Base-by-base conservation (phyloP, 768 basidiomycete species). In the Pseudohyphozyma bogoriensis region DNA sequence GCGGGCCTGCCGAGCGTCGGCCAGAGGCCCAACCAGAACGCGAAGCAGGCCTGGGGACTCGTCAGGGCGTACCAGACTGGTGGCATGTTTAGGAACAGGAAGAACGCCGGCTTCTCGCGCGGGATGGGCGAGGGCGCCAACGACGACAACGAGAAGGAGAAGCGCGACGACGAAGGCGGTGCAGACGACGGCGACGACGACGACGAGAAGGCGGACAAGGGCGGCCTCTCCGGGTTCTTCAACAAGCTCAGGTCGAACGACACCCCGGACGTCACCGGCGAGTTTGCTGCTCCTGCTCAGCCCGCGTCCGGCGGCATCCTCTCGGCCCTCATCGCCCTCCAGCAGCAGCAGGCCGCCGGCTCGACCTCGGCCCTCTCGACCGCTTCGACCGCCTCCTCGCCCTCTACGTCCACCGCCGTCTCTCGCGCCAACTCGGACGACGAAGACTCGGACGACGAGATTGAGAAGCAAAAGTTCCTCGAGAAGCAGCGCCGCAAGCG, bases 281-380 rank as follows among this genome's bases (percentile, higher is more conserved):
- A n/a, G 22, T 24, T 22, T 22, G 16, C 8, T 44, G 22, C 42
- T n/a, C 20, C 7, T 9, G 42, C 22, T 44, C 67, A 63, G 13
- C 39, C 53, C 33, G 52, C 49, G 31, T 39, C 76, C 0, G 78
- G 77, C 15, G 83, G 85, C 20, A 80, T 87, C 9, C 77, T 87
- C 7, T 82, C 84, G 3, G 78, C 85, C 1, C 72, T 87, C 42
- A 74, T 88, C 47, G 78, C 83, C 24, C 76, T 86, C 28, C 85
- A 86, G 68, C 80, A 77, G 65, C 73, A 74, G 49, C 75, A 74
- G 31, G 74, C 77, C 16, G 55, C 47, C 20, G 28, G 32, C 15
- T 40, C 39, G 5, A 15, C 35, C 1, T 55, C 61, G 28, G 35
- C n/a, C n/a, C n/a, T n/a, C n/a, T n/a, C n/a, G n/a, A n/a, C n/a